These are phyloP conservation scores for Petunia axillaris DNA, from an alignment of 257 asterid genomes.

Conservation along the genomic window DNA sequence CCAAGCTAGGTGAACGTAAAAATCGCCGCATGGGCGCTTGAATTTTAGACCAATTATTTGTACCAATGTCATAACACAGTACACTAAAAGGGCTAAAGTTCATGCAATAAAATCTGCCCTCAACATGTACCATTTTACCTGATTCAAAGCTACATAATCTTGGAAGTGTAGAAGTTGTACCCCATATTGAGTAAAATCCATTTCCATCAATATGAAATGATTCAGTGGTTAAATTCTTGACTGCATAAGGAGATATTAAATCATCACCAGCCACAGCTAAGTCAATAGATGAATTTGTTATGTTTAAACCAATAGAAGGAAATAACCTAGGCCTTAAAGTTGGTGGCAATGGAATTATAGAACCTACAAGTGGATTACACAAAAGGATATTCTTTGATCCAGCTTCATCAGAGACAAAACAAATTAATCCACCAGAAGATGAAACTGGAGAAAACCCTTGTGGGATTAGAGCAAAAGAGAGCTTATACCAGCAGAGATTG, in stretches of 20 bases:
- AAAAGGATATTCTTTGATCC: constrained; percentile 79
- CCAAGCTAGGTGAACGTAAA: constrained; percentile 74
- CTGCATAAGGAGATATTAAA: constrained; percentile 87
- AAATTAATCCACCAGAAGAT: constrained; percentile 72
- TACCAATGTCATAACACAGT: constrained; percentile 46
- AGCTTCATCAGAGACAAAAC: constrained; percentile 81
- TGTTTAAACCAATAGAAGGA: constrained; percentile 71
- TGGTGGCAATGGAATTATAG: constrained; percentile 66
- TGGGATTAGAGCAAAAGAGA: constrained; percentile 65
- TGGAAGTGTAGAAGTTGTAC: constrained; percentile 79
- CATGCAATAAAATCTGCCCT: constrained; percentile 86
- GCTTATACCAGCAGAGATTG: constrained; percentile 60
- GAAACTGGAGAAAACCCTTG: constrained; percentile 72
- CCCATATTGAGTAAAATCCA: constrained; percentile 96
- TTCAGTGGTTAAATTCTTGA: constrained; percentile 78
- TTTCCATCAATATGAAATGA: constrained; percentile 84
- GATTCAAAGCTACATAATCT: constrained; percentile 90
- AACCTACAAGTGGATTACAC: constrained; percentile 62
- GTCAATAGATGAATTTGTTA: constrained; percentile 69
- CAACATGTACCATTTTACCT: constrained; percentile 72
- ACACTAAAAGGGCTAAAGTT: constrained; percentile 93
- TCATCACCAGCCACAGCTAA: constrained; percentile 87
- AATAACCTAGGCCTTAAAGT: constrained; percentile 78
- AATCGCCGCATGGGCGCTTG: constrained; percentile 97
- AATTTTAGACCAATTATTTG: constrained; percentile 74